Evolutionary conservation across 2,329 filamentous ascomycete genomes (phyloP), one percentile per base, ranked within the genome.

Genomic region (Aspergillus neoniger): DNA sequence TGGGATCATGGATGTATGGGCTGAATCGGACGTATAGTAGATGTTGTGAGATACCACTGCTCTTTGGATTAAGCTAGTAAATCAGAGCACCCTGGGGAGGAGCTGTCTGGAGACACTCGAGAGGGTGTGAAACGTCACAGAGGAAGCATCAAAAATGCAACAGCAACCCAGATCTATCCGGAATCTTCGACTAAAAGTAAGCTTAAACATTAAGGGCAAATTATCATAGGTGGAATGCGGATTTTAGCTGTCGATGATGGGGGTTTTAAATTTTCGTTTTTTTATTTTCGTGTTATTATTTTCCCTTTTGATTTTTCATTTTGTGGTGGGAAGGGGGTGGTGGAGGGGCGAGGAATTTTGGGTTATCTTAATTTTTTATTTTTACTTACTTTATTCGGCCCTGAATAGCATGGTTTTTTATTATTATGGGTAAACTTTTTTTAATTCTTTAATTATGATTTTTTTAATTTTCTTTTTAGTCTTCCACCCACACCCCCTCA

Each of bases 371-470:
- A 41, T 36, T 32, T 28, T 55, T 58, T 30, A 49, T 25, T 39
- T 28, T 54, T 50, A 36, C 32, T 15, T 36, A 36, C 32, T 36
- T 12, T 36, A 36, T 57, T 61, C 53, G 49, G 50, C 43, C 57
- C 8, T 36, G 38, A 39, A 54, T 15, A 28, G 10, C 28, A 30
- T 55, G 23, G 43, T 36, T 44, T 28, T 60, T 60, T 28, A 30
- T 48, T 55, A 32, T 60, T 56, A 56, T 57, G 53, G 17, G 19
- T 57, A 19, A 52, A 30, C 32, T 50, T 17, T 43, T 53, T 48
- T 23, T 59, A 53, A 30, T 50, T 54, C n/a, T 62, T 59, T 25
- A 9, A 4, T 59, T 53, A 21, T 51, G 15, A 25, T 14, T 51
- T 28, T 21, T 21, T 43, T 57, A 19, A 28, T 57, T 49, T 41